phyloP scores from a whole-genome alignment of 495 filamentous ascomycete species.

The Neurospora sp. region DNA sequence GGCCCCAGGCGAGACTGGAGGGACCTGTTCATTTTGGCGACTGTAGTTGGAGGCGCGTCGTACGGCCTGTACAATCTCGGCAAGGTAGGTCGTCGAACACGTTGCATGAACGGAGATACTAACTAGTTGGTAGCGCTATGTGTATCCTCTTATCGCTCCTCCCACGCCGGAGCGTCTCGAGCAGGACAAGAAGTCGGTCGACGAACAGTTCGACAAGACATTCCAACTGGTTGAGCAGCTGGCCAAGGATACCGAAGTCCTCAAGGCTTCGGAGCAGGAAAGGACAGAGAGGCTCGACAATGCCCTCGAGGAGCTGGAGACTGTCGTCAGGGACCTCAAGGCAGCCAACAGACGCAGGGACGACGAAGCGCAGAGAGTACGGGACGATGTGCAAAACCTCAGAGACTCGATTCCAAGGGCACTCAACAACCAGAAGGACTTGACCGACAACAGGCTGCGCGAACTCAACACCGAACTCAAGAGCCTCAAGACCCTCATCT shows the following conservation, averaged over 20 bases:
- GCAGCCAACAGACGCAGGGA: conserved; percentile 66
- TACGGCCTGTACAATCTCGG: conserved; percentile 82
- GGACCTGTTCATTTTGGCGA: conserved; percentile 98
- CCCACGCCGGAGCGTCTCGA: conserved; percentile 89
- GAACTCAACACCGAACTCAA: conserved; percentile 83
- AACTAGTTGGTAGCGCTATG: conserved; percentile 58
- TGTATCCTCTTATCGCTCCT: conserved; percentile 80
- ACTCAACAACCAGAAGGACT: conserved; percentile 74
- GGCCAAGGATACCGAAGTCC: conserved; percentile 71
- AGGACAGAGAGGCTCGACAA: conserved; percentile 78
- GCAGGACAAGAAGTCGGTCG: conserved; percentile 83
- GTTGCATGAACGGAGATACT: conserved; percentile 1
- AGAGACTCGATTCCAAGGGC: conserved; percentile 81
- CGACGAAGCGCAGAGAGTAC: conserved; percentile 71
- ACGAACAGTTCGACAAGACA: conserved; percentile 82
- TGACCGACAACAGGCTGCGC: conserved; percentile 66
- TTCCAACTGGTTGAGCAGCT: conserved; percentile 89
- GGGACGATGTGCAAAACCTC: conserved; percentile 76
- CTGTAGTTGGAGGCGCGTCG: conserved; percentile 72
- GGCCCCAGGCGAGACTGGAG: conserved; percentile 85
- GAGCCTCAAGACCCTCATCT: conserved; percentile 81
- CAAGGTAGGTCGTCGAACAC: conserved; percentile 45
- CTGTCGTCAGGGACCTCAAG: conserved; percentile 70
- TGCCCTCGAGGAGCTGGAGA: conserved; percentile 74
- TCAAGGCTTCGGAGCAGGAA: conserved; percentile 76